Percentiles rank a stretch among this genome's conserved stretches.
Evolutionary conservation across 805 yeast species (phyloP).

Genomic region (Gaillardinia entomophila): DNA sequence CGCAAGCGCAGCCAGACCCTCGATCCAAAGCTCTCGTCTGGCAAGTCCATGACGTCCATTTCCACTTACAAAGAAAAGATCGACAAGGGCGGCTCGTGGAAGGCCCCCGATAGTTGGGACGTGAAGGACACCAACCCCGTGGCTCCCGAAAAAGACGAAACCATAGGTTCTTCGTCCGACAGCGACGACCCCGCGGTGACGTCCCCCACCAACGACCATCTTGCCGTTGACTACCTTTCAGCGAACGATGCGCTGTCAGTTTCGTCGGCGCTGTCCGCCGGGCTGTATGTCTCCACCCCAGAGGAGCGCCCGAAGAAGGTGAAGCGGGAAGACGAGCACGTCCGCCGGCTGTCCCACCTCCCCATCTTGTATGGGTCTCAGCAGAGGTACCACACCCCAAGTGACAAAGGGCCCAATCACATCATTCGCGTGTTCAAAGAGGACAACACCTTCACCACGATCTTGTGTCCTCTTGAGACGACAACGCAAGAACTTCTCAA

Average conservation of each 20-base stretch:
- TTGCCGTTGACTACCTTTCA: background rate
- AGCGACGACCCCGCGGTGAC: slow-evolving; percentile 3
- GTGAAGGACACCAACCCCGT: slow-evolving; percentile 21
- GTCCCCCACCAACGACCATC: background rate
- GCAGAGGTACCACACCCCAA: slow-evolving; percentile 12
- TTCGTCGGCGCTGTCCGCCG: background rate
- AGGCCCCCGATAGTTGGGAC: slow-evolving; percentile 47
- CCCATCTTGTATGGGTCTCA: slow-evolving; percentile 32
- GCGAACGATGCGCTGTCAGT: background rate
- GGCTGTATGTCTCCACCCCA: background rate
- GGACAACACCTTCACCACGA: slow-evolving; percentile 80
- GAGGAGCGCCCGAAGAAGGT: slow-evolving; percentile 1
- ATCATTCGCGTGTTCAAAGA: slow-evolving; percentile 72
- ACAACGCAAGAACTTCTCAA: slow-evolving; percentile 70
- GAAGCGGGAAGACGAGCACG: background rate
- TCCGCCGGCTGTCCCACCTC: slow-evolving; percentile 3
- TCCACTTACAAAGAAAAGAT: slow-evolving; percentile 1
- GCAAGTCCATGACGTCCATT: background rate
- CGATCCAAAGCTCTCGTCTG: background rate
- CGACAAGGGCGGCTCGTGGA: slow-evolving; percentile 24
- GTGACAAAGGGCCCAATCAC: slow-evolving; percentile 28
- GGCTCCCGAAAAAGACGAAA: slow-evolving; percentile 6
- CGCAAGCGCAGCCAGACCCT: background rate
- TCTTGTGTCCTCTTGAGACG: slow-evolving; percentile 73
- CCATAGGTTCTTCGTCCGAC: slow-evolving; percentile 3